Base-by-base conservation (phyloP, 2,329 filamentous ascomycete species). In the Rhinocladiella similis region DNA sequence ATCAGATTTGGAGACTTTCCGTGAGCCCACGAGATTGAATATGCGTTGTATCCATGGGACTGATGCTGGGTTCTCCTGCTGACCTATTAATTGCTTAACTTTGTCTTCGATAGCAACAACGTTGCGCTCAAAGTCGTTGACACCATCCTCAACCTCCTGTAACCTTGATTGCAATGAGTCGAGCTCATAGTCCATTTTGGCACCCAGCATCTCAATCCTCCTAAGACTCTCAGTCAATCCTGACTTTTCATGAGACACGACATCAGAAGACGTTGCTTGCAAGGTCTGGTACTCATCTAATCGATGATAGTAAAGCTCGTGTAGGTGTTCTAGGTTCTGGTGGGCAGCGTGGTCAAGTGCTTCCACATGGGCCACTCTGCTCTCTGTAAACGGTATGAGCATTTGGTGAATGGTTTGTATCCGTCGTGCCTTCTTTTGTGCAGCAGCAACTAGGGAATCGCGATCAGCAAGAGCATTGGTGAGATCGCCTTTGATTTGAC, bases 171-270 rank as follows among this genome's bases (percentile, higher is more conserved):
- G 80, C n/a, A 97, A 77, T 14, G 86, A 85, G 57, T 88, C 84
- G 59, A 97, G 87, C 76, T 97, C 93, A 72, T 97, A 97, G 67
- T 97, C 92, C 53, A 97, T 79, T 72, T 92, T 92, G 18, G 91
- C 90, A 2, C 88, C 85, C 38, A 95, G 77, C 19, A 88, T 83
- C 69, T 96, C 91, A 13, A 97, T 80, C 61, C 94, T 89, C 70
- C 88, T 88, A 59, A 91, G 78, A 14, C 82, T 81, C 68, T 94
- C 90, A 3, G 82, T 83, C 36, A 96, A 76, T 50, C 82, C 80
- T 19, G 80, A 79, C 39, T 86, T 83, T 72, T 95, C 89, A 47
- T 87, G 83, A 0, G 80, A 79, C 9, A 96, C 73, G 14, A 91
- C 75, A 56, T 89, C 87, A 33, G 87, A 83, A 1, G 87, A 86